A percentile compares a stretch with the other conserved stretches of the same genome.
These are phyloP conservation scores for Eryngium alpinum DNA, from an alignment of 140 eudicot species.

Conservation along the genomic window DNA sequence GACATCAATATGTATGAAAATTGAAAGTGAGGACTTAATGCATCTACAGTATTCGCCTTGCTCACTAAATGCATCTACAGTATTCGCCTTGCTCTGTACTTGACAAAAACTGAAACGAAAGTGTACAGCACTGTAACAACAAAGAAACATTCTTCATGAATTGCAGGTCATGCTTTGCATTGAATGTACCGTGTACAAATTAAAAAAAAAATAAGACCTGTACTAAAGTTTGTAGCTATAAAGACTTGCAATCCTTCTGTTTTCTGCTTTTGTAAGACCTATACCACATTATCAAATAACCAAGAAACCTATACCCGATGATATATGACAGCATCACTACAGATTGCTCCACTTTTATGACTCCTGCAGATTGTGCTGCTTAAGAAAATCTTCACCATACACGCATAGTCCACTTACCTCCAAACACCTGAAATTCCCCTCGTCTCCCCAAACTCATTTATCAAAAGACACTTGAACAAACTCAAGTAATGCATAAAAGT, in stretches of 20 bases:
- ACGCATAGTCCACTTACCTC: neutral
- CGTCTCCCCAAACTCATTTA: conserved; percentile 12
- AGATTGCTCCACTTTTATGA: conserved; percentile 13
- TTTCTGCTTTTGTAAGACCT: neutral
- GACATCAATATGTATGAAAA: too few relatives aligned
- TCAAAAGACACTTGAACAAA: conserved; percentile 7
- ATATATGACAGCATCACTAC: conserved; percentile 1
- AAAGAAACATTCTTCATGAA: too few relatives aligned
- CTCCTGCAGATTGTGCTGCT: neutral
- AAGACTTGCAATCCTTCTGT: neutral
- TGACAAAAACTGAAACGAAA: too few relatives aligned
- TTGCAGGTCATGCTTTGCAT: too few relatives aligned
- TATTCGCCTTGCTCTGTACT: too few relatives aligned
- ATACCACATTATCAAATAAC: conserved; percentile 2
- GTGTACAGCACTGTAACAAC: too few relatives aligned
- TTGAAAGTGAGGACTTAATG: too few relatives aligned
- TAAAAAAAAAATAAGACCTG: too few relatives aligned
- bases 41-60: too few relatives aligned
- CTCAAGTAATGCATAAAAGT: conserved; percentile 12
- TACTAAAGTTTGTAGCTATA: neutral
- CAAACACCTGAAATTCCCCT: conserved; percentile 9
- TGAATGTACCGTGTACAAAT: too few relatives aligned
- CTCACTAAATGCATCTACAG: too few relatives aligned
- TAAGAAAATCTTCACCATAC: conserved; percentile 3
- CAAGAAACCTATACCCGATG: conserved; percentile 1